Conservation (phyloP, 257 asterid genomes). For the Primulina huaijiensis region DNA sequence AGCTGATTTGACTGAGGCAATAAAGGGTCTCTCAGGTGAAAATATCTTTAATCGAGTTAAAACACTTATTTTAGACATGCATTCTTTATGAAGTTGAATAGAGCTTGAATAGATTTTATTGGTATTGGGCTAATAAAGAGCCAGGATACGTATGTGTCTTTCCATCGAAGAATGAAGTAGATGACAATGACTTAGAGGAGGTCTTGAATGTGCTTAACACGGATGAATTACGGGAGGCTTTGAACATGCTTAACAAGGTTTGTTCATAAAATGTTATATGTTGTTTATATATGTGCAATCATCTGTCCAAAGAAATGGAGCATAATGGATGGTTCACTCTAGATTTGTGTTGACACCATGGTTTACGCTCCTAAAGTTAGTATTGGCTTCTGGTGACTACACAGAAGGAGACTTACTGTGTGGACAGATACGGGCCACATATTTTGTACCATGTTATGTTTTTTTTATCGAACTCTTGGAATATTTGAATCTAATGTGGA, state of each 20-base stretch:
- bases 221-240: slow-evolving; percentile 71
- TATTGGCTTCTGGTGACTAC: slow-evolving; percentile 97
- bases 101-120: slow-evolving; percentile 19
- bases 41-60: slow-evolving; percentile 17
- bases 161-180: slow-evolving; percentile 39
- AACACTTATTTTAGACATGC: not conserved
- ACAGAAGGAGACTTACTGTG: slow-evolving; percentile 72
- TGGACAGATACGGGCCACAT: slow-evolving; percentile 98
- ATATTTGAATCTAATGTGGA: too few species aligned
- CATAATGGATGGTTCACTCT: slow-evolving; percentile 59
- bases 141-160: slow-evolving; percentile 59
- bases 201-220: slow-evolving; percentile 57
- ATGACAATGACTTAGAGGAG: slow-evolving; percentile 49
- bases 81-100: slow-evolving; percentile 13
- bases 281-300: slow-evolving; percentile 13
- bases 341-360: slow-evolving; percentile 54
- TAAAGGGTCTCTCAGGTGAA: slow-evolving; percentile 68
- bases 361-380: slow-evolving; percentile 72
- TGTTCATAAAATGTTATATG: slow-evolving; percentile 15
- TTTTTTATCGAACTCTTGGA: too few species aligned
- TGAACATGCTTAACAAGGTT: slow-evolving; percentile 59
- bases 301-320: slow-evolving; percentile 42
- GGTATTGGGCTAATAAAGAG: slow-evolving; percentile 39
- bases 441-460: slow-evolving; percentile 23
- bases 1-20: slow-evolving; percentile 62